Evolutionary conservation across 148 eudicot species (phyloP).

Genomic region (Pouteria glomerata): DNA sequence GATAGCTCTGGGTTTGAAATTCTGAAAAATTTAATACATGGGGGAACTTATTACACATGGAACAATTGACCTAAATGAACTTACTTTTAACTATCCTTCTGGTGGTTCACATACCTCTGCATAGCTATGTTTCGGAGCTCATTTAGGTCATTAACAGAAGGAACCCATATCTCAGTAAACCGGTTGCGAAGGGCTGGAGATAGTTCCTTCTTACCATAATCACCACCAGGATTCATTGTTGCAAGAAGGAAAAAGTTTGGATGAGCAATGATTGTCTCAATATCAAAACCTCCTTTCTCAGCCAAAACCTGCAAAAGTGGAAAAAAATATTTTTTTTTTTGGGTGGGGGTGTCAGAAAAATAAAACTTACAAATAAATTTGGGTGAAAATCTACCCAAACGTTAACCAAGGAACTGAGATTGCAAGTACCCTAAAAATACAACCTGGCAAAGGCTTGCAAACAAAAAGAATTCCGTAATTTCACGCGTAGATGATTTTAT

Average conservation of each 20-base stretch:
- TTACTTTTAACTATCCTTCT: not conserved
- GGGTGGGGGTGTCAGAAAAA: not conserved
- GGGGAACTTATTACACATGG: not conserved
- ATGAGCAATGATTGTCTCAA: constrained; percentile 76
- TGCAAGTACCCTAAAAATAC: not conserved
- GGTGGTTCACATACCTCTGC: constrained; percentile 40
- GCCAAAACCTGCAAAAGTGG: constrained; percentile 65
- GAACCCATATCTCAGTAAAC: constrained; percentile 99
- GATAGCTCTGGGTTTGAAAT: constrained; percentile 40
- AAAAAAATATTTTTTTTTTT: too few relatives aligned
- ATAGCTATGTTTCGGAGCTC: constrained; percentile 74
- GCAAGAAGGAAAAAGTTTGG: constrained; percentile 84
- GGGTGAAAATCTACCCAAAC: not conserved
- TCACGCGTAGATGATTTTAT: too few relatives aligned
- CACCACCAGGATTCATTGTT: constrained; percentile 99
- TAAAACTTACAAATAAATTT: not conserved
- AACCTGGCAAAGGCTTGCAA: not conserved
- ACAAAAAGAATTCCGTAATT: too few relatives aligned
- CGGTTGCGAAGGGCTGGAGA: constrained; percentile 99
- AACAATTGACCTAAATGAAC: not conserved
- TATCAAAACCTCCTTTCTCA: constrained; percentile 84
- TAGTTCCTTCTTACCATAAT: constrained; percentile 91
- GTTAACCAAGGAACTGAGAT: not conserved
- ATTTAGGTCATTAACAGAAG: constrained; percentile 59
- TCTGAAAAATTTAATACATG: constrained; percentile 33